Evolutionary conservation across 495 filamentous ascomycete genomes (phyloP), one percentile per base, ranked within the genome.

Genomic region (Talaromyces borbonicus): DNA sequence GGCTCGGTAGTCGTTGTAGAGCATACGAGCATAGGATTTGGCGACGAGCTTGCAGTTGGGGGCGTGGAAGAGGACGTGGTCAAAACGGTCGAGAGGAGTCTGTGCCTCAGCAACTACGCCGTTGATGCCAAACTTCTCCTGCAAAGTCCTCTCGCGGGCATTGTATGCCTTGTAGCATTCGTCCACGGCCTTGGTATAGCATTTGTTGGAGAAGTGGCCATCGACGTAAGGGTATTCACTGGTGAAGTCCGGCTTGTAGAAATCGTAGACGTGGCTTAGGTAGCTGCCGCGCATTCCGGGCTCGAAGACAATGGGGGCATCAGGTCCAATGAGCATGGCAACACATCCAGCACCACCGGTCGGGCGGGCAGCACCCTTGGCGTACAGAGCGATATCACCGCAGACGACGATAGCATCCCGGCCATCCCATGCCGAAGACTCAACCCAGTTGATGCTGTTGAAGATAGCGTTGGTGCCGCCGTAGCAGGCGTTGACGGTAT

Each of bases 151-250:
- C 72, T 94, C 90, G 41, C 92, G 87, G 67, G 80, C 79, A 64
- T 77, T 84, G 75, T 95, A 98, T 48, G 85, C 87, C 68, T 89
- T 86, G 79, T 98, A 98, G 74, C 92, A 93, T 41, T 79, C 79
- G 59, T 98, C 93, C 14, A 97, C 85, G 30, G 93, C 88, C 71
- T 94, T 81, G 49, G 81, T 93, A 70, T 98, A 98, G 80, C 93
- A 98, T 61, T 74, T 80, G 62, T 95, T 75, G 35, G 90, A 96
- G 77, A 80, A 95, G 58, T 96, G 90, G 43, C 92, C 92, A 60
- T 98, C 92, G 26, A 98, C 92, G 55, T 90, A 79, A 39, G 92
- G 92, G 69, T 98, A 98, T 66, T 98, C 92, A 77, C 86, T 93
- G 49, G 89, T 94, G 42, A 98, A 73, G 63, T 98, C 92, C 55